Base-by-base conservation (phyloP, 2,329 filamentous ascomycete genomes). In the Macrophomina phaseolina region DNA sequence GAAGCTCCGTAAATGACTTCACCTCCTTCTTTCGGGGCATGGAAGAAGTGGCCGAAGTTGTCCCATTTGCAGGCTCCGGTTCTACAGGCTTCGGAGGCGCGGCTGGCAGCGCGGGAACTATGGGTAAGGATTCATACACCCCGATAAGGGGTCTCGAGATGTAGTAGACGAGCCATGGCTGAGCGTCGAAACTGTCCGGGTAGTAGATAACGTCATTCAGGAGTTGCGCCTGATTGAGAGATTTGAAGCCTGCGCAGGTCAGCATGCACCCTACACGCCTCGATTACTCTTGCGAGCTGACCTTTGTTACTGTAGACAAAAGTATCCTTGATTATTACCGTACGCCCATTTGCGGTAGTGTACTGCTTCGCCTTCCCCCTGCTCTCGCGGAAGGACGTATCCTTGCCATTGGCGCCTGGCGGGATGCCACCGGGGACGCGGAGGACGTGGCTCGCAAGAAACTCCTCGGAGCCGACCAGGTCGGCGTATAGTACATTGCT, bases 291-390 rank as follows among this genome's bases (percentile, higher is more conserved):
- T 8, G 5, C 2, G 28, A 34, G 14, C 32, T 12, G 79, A 93
- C 94, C 95, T 85, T 99, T 99, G 76, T 98, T 98, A 78, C 91
- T 97, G 80, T 96, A 99, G 48, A 98, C 87, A 72, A 91, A 91
- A 32, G 90, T 89, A 79, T 99, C 95, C 80, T 98, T 98, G 70
- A 99, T 89, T 52, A 99, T 92, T 68, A 99, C 90, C 56, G 92
- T 97, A 73, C 93, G 89, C 42, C 94, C 93, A 79, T 99, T 99
- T 71, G 95, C 84, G 0, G 96, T 99, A 14, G 90, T 90, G 75
- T 95, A 97, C 76, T 97, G 93, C 80, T 94, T 97, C 38, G 95
- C 92, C 84, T 98, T 98, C 70, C 91, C 91, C 78, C 93, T 90
- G 76, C 88, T 91, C 81, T 99, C 95, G 69, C 94, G 90, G 73